Evolutionary conservation across 805 yeast genomes (phyloP).

Genomic region (Candida vaughaniae): DNA sequence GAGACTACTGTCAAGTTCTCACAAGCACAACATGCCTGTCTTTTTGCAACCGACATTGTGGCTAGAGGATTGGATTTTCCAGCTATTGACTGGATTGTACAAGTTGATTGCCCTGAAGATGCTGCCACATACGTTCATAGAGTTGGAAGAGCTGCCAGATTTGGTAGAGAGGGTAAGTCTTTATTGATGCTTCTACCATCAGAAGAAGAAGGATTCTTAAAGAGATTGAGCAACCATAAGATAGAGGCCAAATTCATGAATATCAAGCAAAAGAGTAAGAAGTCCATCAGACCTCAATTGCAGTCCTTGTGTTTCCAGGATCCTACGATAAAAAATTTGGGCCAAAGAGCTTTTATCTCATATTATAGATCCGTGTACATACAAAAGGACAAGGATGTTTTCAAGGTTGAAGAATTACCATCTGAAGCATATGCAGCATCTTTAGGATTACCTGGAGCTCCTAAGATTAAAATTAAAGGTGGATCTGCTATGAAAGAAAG

Average conservation of each 20-base stretch:
- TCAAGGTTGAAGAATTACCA: slow-evolving; percentile 74
- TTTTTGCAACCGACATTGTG: slow-evolving; percentile 87
- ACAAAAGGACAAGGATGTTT: slow-evolving; percentile 85
- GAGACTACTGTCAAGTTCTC: slow-evolving; percentile 80
- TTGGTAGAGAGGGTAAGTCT: slow-evolving; percentile 81
- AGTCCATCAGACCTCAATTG: slow-evolving; percentile 74
- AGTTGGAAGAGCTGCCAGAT: slow-evolving; percentile 88
- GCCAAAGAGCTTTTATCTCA: slow-evolving; percentile 93
- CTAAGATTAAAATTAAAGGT: slow-evolving; percentile 74
- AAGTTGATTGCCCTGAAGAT: slow-evolving; percentile 89
- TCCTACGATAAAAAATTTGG: slow-evolving; percentile 88
- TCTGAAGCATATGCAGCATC: slow-evolving; percentile 83
- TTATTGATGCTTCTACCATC: slow-evolving; percentile 78
- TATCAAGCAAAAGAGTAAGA: slow-evolving; percentile 70
- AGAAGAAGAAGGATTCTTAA: slow-evolving; percentile 76
- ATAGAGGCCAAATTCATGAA: slow-evolving; percentile 72
- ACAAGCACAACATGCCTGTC: slow-evolving; percentile 73
- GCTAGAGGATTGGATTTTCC: slow-evolving; percentile 94
- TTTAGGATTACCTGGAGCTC: slow-evolving; percentile 94
- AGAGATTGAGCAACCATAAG: slow-evolving; percentile 57
- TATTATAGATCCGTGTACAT: slow-evolving; percentile 81
- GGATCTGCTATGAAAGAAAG: slow-evolving; percentile 59
- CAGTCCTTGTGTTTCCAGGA: slow-evolving; percentile 90
- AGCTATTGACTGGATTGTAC: slow-evolving; percentile 92
- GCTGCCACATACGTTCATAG: slow-evolving; percentile 86